Conservation (phyloP, 345 rosid genomes). For the Pistacia integerrima region DNA sequence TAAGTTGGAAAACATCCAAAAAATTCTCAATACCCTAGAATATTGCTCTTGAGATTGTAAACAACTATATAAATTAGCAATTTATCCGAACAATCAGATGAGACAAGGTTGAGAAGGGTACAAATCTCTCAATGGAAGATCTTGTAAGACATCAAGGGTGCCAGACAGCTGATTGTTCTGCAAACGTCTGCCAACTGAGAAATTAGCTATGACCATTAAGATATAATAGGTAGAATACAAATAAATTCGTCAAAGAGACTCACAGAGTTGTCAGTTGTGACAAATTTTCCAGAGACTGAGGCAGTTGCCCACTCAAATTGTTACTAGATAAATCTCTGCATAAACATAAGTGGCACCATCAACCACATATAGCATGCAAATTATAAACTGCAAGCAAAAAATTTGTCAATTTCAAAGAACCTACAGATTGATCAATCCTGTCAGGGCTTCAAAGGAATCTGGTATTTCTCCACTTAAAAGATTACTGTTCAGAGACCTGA, state of each 20-base stretch:
- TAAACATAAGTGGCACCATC: slow-evolving; percentile 24
- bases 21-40: slow-evolving; percentile 9
- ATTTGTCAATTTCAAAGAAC: slow-evolving; percentile 30
- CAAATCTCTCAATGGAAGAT: slow-evolving; percentile 85
- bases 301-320: slow-evolving; percentile 82
- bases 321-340: slow-evolving; percentile 84
- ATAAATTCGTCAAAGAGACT: slow-evolving; percentile 26
- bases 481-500: slow-evolving; percentile 87
- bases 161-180: slow-evolving; percentile 93
- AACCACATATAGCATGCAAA: slow-evolving; percentile 19
- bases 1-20: not conserved
- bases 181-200: slow-evolving; percentile 64
- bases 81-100: slow-evolving; percentile 21
- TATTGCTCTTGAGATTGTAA: not conserved
- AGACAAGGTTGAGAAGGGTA: slow-evolving; percentile 42
- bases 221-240: not conserved
- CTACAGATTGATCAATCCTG: slow-evolving; percentile 82
- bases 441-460: slow-evolving; percentile 68
- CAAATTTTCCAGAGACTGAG: slow-evolving; percentile 71
- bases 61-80: not conserved
- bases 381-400: slow-evolving; percentile 11
- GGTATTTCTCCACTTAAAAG: slow-evolving; percentile 85
- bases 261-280: slow-evolving; percentile 74
- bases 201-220: slow-evolving; percentile 31
- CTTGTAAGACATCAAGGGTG: slow-evolving; percentile 77